Conservation (phyloP, 2,329 filamentous ascomycete species). For the Rutstroemia sp. region DNA sequence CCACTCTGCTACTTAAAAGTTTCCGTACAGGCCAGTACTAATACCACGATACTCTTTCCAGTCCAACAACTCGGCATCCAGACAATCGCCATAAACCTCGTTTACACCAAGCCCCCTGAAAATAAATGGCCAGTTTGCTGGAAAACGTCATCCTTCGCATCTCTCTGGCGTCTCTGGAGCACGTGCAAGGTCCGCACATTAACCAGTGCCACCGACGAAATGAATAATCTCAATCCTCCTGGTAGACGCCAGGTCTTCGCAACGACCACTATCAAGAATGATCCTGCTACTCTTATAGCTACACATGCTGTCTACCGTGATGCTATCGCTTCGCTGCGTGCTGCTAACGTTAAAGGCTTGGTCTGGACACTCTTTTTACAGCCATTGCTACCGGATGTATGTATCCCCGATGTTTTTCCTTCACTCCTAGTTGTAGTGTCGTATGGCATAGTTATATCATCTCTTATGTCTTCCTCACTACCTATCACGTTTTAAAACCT, state of each 20-base stretch:
- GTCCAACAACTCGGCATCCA: slow-evolving; percentile 20
- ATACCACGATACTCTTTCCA: too few relatives aligned
- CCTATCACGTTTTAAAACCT: too few relatives aligned
- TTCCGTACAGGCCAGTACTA: too few relatives aligned
- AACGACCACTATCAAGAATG: slow-evolving; percentile 32
- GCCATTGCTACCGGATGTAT: slow-evolving; percentile 19
- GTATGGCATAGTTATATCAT: too few relatives aligned
- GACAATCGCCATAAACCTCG: slow-evolving; percentile 30
- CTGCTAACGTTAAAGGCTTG: slow-evolving; percentile 22
- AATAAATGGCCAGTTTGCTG: slow-evolving; percentile 29
- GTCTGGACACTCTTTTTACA: slow-evolving; percentile 31
- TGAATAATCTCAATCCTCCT: slow-evolving; percentile 28
- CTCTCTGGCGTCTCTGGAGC: slow-evolving; percentile 30
- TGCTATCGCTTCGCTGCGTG: slow-evolving; percentile 23
- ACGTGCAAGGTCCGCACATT: slow-evolving; percentile 29
- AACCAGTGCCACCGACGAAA: slow-evolving; percentile 30
- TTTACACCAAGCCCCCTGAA: slow-evolving; percentile 21
- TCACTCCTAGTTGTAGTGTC: too few relatives aligned
- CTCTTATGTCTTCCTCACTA: too few relatives aligned
- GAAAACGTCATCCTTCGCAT: slow-evolving; percentile 26
- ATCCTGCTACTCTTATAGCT: slow-evolving; percentile 27
- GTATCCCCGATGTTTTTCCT: too few relatives aligned
- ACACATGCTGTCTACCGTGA: slow-evolving; percentile 26
- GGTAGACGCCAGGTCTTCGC: slow-evolving; percentile 29
- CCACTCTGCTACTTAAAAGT: too few relatives aligned